These are phyloP conservation scores for Seiridium unicorne DNA, from an alignment of 2,329 filamentous ascomycete genomes.

Conservation along the genomic window DNA sequence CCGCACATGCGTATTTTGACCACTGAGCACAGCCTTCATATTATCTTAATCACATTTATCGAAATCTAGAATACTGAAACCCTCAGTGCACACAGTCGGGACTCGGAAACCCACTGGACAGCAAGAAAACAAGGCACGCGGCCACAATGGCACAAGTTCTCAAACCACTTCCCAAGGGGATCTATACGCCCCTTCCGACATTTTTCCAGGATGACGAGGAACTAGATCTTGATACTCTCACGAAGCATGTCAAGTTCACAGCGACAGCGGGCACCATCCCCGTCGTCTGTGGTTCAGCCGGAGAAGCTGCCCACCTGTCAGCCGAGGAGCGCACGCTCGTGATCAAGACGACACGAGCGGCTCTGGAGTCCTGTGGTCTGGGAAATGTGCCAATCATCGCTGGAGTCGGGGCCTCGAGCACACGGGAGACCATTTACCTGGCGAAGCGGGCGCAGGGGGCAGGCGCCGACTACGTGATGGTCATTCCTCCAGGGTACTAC, in stretches of 20 bases:
- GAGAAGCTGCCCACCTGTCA: conserved; percentile 68
- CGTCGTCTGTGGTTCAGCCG: conserved; percentile 69
- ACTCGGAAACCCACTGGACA: background rate
- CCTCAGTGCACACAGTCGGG: too few relatives aligned
- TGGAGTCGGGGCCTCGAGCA: conserved; percentile 65
- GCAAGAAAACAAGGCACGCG: background rate
- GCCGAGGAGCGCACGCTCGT: conserved; percentile 60
- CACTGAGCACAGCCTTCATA: too few relatives aligned
- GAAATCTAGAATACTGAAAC: too few relatives aligned
- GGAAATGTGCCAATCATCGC: conserved; percentile 59
- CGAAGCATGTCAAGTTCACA: conserved; percentile 54
- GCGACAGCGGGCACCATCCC: conserved; percentile 63
- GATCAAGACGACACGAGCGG: conserved; percentile 56
- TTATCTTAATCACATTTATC: too few relatives aligned
- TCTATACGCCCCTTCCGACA: conserved; percentile 61
- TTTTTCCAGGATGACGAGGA: conserved; percentile 56
- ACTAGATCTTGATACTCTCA: conserved; percentile 47
- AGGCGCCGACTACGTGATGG: conserved; percentile 65
- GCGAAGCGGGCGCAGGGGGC: conserved; percentile 62
- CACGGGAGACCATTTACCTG: conserved; percentile 62
- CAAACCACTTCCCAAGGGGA: conserved; percentile 29
- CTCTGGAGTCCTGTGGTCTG: conserved; percentile 56
- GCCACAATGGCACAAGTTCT: background rate
- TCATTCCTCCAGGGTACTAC: conserved; percentile 70
- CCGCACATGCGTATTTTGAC: too few relatives aligned